Base-by-base conservation (phyloP, 768 basidiomycete genomes). In the Hysterangium stoloniferum region DNA sequence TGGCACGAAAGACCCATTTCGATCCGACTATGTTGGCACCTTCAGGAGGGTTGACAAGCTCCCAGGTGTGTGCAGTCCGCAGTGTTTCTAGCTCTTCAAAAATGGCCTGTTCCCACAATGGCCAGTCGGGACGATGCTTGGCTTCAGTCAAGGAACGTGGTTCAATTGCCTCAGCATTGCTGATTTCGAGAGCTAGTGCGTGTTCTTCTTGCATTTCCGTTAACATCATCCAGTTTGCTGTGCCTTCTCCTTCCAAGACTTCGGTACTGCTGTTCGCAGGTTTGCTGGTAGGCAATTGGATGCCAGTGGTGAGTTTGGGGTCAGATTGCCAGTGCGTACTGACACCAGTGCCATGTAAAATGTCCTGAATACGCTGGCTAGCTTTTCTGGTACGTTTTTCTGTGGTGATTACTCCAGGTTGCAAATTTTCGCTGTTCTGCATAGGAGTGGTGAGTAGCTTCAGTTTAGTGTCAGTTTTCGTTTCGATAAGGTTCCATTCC, bases 1-100 rank as follows among this genome's bases (percentile, higher is more conserved):
- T 70, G 1, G 55, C 32, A 1, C 48, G 53, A 51, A 61, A 68
- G 20, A 69, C 60, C 52, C 64, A 62, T 24, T 48, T 52, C 13
- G 56, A 54, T 3, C 52, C 53, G 43, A 68, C 61, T 3, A 61
- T 44, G 4, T 53, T 42, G 13, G 54, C 52, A 28, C 52, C 60
- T 12, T 45, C 24, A 1, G 64, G 64, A 1, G 63, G 43, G 3
- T 54, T 57, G 6, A 64, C 53, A 0, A 62, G 53, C 3, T 54
- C 28, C 41, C 59, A 64, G 1, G 60, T 58, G 4, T 47, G 50
- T 28, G 58, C 40, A 0, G 51, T 45, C 2, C 36, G 22, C 0
- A 66, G 43, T 9, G 57, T 56, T 0, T 15, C 11, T 13, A 62
- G 55, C 34, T 67, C 61, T 0, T 59, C 57, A 11, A 45, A 9